These are phyloP conservation scores for Musa troglodytarum DNA, from an alignment of 176 grass and related monocot genomes.

Conservation along the genomic window DNA sequence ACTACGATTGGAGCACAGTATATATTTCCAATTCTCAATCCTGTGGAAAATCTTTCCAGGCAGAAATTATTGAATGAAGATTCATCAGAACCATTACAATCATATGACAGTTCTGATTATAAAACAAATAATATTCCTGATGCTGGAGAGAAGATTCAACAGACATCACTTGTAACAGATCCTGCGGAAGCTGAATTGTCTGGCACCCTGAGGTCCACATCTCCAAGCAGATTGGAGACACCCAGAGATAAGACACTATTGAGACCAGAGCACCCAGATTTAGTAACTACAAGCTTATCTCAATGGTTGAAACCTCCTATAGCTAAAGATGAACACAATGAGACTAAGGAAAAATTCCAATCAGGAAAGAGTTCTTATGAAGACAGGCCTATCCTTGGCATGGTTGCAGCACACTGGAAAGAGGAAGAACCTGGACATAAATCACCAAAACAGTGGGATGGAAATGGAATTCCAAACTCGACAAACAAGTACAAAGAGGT, in stretches of 20 bases:
- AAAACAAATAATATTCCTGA: constrained; percentile 17
- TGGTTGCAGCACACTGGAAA: constrained; percentile 85
- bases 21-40: constrained; percentile 17
- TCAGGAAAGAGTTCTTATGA: constrained; percentile 52
- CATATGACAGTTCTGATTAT: constrained; percentile 17
- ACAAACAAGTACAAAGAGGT: constrained; percentile 99
- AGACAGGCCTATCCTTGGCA: constrained; percentile 86
- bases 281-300: constrained; percentile 46
- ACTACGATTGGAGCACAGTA: not conserved
- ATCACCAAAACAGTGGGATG: constrained; percentile 57
- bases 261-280: constrained; percentile 26
- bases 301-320: constrained; percentile 74
- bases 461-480: constrained; percentile 95
- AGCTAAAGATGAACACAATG: constrained; percentile 29
- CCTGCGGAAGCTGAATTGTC: constrained; percentile 39
- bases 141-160: constrained; percentile 15
- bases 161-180: constrained; percentile 18
- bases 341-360: constrained; percentile 29
- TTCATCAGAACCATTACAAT: constrained; percentile 15
- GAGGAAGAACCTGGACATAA: constrained; percentile 33
- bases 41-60: constrained; percentile 1
- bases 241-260: constrained; percentile 32
- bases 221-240: constrained; percentile 24
- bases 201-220: constrained; percentile 24
- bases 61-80: constrained; percentile 18